Evolutionary conservation across 176 grass and related monocot genomes (phyloP), one percentile per base, ranked within the genome.

Genomic region (Oryza officinalis): DNA sequence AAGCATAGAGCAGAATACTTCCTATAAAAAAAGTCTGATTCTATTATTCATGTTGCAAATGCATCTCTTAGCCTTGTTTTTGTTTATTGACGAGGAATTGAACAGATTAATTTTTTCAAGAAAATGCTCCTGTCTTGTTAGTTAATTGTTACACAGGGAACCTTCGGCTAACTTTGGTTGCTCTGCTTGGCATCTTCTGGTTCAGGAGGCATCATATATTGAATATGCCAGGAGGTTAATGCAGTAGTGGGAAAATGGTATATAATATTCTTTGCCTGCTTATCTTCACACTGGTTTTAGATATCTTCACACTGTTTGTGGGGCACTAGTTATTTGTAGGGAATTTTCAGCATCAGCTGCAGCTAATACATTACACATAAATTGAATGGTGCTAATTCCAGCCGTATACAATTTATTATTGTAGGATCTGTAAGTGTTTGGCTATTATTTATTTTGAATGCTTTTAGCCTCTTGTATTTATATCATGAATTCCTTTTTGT

Each of bases 161-260:
- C 68, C 20, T 68, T 25, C 61, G 75, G 41, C 30, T 35, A 72
- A 13, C 43, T 45, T 52, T 61, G 38, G 65, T 63, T 77, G 8
- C 35, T 82, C 69, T 71, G 35, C 71, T 72, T 73, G 25, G 67
- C 13, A 10, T 73, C 46, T 40, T 50, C 38, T 71, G 10, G 57
- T 65, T 86, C 28, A 45, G 43, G 14, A 79, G 75, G 75, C 69
- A 85, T 69, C 10, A 27, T 8, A 38, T 38, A 38, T 38, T 38
- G 66, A 79, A 69, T 38, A 20, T 64, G 50, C 26, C 27, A 47
- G n/a, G 44, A 49, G 52, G 52, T 71, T 85, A 4, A 9, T 54
- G 25, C 35, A 27, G 32, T 60, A n/a, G 32, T 50, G n/a, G 10
- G 60, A 35, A 77, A 77, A 77, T 64, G 75, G 49, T 71, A 57